These are phyloP conservation scores for Dioscorea alata DNA, from an alignment of 106 monocot genomes.

Conservation along the genomic window DNA sequence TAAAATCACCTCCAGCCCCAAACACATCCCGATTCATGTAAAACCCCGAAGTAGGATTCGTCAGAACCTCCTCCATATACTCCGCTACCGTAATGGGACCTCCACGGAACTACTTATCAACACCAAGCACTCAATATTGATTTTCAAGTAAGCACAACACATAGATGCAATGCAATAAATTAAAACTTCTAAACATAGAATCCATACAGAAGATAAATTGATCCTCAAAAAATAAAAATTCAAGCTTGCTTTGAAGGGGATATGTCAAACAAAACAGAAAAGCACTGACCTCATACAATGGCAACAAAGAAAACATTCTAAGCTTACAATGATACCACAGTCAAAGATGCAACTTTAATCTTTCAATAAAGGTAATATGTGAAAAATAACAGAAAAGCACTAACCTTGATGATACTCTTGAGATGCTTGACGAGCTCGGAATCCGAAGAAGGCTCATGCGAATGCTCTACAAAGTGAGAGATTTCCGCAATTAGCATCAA, in stretches of 20 bases:
- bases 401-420: conserved; percentile 90
- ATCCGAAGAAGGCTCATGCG: conserved; percentile 49
- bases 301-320: too few species aligned
- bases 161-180: too few species aligned
- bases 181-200: too few species aligned
- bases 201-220: too few species aligned
- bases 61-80: conserved; percentile 99
- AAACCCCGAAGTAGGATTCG: conserved; percentile 80
- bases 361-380: neutral
- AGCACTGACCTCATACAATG: too few species aligned
- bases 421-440: conserved; percentile 81
- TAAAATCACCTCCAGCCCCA: conserved; percentile 83
- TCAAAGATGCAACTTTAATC: too few species aligned
- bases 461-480: conserved; percentile 42
- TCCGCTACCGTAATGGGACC: conserved; percentile 93
- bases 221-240: too few species aligned
- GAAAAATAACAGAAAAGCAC: neutral
- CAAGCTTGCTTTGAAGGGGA: too few species aligned
- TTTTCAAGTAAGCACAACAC: too few species aligned
- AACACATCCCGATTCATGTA: conserved; percentile 94
- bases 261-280: too few species aligned
- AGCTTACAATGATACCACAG: too few species aligned
- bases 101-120: conserved; percentile 73
- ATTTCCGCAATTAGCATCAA: neutral
- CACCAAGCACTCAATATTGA: neutral